phyloP scores from a whole-genome alignment of 768 basidiomycete genomes.

The Pilatotrama ljubarskyi region DNA sequence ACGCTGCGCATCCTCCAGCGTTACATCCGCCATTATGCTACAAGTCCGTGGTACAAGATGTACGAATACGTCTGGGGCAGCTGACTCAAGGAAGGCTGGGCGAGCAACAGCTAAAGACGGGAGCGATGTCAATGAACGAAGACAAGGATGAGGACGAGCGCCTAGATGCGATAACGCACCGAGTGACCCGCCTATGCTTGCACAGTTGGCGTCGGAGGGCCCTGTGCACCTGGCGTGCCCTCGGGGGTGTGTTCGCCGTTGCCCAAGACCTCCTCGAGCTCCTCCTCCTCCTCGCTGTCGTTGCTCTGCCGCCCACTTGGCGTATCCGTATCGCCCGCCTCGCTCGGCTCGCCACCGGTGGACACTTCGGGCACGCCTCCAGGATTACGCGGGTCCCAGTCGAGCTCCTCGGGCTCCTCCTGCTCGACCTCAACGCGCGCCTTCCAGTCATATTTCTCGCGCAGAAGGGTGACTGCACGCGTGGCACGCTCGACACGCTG shows the following conservation, averaged over 20 bases:
- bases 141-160: background rate
- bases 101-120: background rate
- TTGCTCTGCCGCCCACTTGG: constrained; percentile 28
- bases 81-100: no score
- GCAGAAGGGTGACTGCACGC: constrained; percentile 74
- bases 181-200: background rate
- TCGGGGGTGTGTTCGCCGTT: constrained; percentile 29
- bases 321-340: constrained; percentile 32
- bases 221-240: constrained; percentile 43
- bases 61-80: background rate
- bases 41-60: background rate
- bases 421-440: constrained; percentile 76
- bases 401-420: constrained; percentile 77
- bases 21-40: background rate
- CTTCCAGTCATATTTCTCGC: constrained; percentile 83
- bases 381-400: constrained; percentile 60
- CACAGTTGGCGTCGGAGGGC: constrained; percentile 8
- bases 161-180: constrained; percentile 6
- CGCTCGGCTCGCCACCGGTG: constrained; percentile 23
- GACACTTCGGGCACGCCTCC: constrained; percentile 20
- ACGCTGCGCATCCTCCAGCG: constrained; percentile 4
- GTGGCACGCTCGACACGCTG: constrained; percentile 73
- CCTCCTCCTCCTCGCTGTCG: constrained; percentile 35
- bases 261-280: constrained; percentile 33
- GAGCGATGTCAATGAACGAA: background rate